Percentiles rank a stretch among this genome's conserved stretches.
These are phyloP conservation scores for Penicillium sp. DNA, from an alignment of 2,329 filamentous ascomycete species.

Conservation along the genomic window DNA sequence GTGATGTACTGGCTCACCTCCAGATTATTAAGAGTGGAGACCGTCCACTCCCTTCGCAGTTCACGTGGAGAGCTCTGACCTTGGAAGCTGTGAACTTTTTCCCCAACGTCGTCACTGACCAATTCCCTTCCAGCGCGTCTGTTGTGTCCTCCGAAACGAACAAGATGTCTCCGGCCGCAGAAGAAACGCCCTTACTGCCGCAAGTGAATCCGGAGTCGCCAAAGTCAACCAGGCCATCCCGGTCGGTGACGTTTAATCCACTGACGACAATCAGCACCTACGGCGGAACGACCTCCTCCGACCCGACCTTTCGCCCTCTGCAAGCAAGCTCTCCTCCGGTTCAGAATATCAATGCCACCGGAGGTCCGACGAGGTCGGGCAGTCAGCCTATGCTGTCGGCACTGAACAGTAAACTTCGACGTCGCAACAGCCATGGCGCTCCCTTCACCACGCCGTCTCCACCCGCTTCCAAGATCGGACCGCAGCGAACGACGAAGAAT, in stretches of 20 bases:
- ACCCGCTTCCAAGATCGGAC: conserved; percentile 68
- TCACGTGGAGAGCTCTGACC: conserved; percentile 12
- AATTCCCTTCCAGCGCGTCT: conserved; percentile 10
- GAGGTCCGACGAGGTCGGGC: conserved; percentile 22
- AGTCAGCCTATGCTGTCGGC: conserved; percentile 64
- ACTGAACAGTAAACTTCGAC: conserved; percentile 78
- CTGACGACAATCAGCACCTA: conserved; percentile 42
- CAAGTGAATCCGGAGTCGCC: conserved; percentile 33
- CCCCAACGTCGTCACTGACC: conserved; percentile 7
- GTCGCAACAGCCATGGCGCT: conserved; percentile 75
- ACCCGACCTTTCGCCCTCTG: conserved; percentile 38
- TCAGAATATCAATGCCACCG: conserved; percentile 24
- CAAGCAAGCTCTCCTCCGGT: conserved; percentile 35
- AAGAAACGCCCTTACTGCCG: conserved; percentile 40
- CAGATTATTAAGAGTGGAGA: conserved; percentile 21
- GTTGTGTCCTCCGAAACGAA: conserved; percentile 9
- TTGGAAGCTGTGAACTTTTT: conserved; percentile 13
- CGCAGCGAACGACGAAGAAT: conserved; percentile 89
- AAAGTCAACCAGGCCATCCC: conserved; percentile 30
- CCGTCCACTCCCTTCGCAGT: neutral
- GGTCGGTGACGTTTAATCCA: conserved; percentile 46
- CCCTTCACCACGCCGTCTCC: conserved; percentile 40
- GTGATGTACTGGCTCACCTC: neutral
- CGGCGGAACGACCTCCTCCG: conserved; percentile 36
- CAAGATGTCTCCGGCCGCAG: conserved; percentile 26